Evolutionary conservation across 805 yeast species (phyloP).

Genomic region (Wickerhamiella qilinensis): DNA sequence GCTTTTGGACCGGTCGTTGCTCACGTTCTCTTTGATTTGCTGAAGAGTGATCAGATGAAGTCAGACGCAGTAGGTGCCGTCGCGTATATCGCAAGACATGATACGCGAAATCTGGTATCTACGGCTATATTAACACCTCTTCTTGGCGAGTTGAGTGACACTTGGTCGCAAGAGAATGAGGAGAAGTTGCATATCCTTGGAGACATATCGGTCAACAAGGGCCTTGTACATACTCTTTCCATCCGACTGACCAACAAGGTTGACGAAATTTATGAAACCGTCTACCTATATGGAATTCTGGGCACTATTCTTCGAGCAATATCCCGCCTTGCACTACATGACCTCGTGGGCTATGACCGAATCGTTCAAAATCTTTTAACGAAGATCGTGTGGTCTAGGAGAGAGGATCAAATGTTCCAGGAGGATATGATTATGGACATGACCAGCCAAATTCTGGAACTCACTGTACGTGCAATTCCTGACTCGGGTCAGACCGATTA

Average conservation of each 20-base stretch:
- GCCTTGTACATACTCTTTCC: slow-evolving; percentile 25
- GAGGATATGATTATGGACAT: slow-evolving; percentile 8
- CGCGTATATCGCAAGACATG: slow-evolving; percentile 27
- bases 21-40: slow-evolving; percentile 6
- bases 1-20: slow-evolving; percentile 11
- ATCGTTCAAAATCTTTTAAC: slow-evolving; percentile 1
- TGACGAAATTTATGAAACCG: slow-evolving; percentile 9
- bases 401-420: neutral
- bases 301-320: slow-evolving; percentile 18
- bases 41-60: slow-evolving; percentile 36
- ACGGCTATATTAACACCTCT: slow-evolving; percentile 38
- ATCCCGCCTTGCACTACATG: slow-evolving; percentile 7
- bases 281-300: slow-evolving; percentile 15
- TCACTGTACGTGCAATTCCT: slow-evolving; percentile 13
- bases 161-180: slow-evolving; percentile 20
- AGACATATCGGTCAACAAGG: slow-evolving; percentile 20
- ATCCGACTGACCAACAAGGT: slow-evolving; percentile 25
- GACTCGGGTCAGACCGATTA: slow-evolving; percentile 8
- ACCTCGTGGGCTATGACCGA: slow-evolving; percentile 11
- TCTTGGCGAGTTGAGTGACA: slow-evolving; percentile 35
- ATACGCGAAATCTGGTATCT: slow-evolving; percentile 29
- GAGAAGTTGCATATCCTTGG: slow-evolving; percentile 21
- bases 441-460: slow-evolving; percentile 13
- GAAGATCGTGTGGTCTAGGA: slow-evolving; percentile 1
- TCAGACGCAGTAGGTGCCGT: slow-evolving; percentile 45